These are phyloP conservation scores for Stylosanthes scabra DNA, from an alignment of 331 rosid species.

Conservation along the genomic window DNA sequence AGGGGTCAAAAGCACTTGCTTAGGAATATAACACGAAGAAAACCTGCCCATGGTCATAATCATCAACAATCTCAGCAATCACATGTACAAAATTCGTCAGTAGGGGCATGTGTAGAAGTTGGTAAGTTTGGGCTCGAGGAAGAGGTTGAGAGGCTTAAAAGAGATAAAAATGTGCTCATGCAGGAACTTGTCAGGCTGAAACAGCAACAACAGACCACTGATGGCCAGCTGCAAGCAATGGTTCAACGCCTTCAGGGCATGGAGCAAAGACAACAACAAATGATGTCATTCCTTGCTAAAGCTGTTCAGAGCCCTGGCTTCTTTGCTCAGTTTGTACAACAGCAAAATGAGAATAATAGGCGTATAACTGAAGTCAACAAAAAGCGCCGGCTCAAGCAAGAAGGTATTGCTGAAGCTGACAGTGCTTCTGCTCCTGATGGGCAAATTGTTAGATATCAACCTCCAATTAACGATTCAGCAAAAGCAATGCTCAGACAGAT, in stretches of 20 bases:
- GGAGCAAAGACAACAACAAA: constrained; percentile 98
- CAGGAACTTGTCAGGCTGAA: constrained; percentile 97
- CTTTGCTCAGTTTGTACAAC: constrained; percentile 92
- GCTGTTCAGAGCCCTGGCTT: constrained; percentile 97
- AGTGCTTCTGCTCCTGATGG: constrained; percentile 69
- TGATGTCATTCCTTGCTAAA: constrained; percentile 98
- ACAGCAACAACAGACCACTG: constrained; percentile 98
- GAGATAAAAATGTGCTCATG: constrained; percentile 98
- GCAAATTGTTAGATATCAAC: constrained; percentile 87
- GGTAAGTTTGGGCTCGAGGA: constrained; percentile 99
- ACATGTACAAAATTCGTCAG: constrained; percentile 75
- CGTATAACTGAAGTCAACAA: constrained; percentile 77
- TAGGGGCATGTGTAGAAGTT: constrained; percentile 96
- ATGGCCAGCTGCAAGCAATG: constrained; percentile 88
- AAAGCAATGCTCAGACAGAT: constrained; percentile 83
- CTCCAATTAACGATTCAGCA: constrained; percentile 74
- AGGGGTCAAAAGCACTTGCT: constrained; percentile 96
- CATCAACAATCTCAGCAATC: constrained; percentile 71
- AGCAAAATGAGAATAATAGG: constrained; percentile 84
- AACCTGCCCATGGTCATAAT: constrained; percentile 87
- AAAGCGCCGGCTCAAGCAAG: constrained; percentile 86
- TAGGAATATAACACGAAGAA: constrained; percentile 78
- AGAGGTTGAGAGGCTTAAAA: constrained; percentile 95
- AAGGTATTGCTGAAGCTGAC: constrained; percentile 62
- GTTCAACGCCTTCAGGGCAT: constrained; percentile 93